Evolutionary conservation across 257 asterid species (phyloP).

Genomic region (Cynanchum wilfordii): DNA sequence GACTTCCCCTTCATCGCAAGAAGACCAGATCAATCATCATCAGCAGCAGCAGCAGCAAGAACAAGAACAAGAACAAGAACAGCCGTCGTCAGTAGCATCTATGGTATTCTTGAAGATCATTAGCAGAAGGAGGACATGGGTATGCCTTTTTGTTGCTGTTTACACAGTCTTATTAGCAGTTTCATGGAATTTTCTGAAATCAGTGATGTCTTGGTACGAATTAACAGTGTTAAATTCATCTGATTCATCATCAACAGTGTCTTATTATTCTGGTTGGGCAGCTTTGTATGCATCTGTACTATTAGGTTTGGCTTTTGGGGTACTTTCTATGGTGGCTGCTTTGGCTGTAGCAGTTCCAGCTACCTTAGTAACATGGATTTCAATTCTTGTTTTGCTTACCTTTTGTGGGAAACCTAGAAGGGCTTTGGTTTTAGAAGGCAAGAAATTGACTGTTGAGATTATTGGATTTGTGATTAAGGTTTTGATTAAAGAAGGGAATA

Average conservation of each 20-base stretch:
- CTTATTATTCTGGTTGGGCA: constrained; percentile 36
- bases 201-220: constrained; percentile 46
- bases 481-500: constrained; percentile 78
- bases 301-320: constrained; percentile 66
- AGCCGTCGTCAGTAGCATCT: constrained; percentile 7
- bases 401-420: constrained; percentile 77
- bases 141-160: constrained; percentile 53
- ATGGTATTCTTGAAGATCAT: constrained; percentile 40
- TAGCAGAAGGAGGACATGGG: constrained; percentile 86
- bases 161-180: constrained; percentile 60
- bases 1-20: neutral
- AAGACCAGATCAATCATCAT: neutral
- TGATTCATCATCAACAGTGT: constrained; percentile 1
- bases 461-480: constrained; percentile 57
- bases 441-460: constrained; percentile 79
- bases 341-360: constrained; percentile 88
- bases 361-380: constrained; percentile 79
- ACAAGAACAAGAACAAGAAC: neutral
- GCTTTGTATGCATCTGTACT: constrained; percentile 66
- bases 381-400: constrained; percentile 68
- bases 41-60: neutral
- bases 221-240: constrained; percentile 12
- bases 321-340: constrained; percentile 80
- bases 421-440: constrained; percentile 63
- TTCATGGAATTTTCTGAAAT: constrained; percentile 72